Base-by-base conservation (phyloP, 2,329 filamentous ascomycete genomes). In the Neurospora sp. region DNA sequence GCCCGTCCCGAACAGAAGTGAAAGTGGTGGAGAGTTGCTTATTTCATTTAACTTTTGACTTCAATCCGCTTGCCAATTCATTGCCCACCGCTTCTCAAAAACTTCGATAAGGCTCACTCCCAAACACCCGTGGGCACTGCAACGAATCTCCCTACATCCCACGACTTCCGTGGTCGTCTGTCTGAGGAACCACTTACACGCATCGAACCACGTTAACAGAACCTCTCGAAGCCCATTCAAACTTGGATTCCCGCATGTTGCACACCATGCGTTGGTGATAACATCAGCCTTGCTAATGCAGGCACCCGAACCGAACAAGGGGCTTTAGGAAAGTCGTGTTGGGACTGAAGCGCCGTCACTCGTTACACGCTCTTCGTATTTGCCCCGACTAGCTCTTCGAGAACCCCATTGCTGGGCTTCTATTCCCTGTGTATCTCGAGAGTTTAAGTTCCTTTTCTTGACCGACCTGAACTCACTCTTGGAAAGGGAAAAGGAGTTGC, bases 291-390 rank as follows among this genome's bases (percentile, higher is more conserved):
- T 74, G 71, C 65, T 8, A 23, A 70, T 72, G 73, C 71, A 72
- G 70, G 38, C 69, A 72, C 38, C 73, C 74, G 71, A 62, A 17
- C 28, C 52, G 52, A 66, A 43, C 65, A 19, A 66, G 52, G 67
- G 66, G 69, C 68, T 66, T 46, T 68, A 38, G 41, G 57, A 71
- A 65, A 73, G 66, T 39, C 38, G 28, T 68, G 46, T 70, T 68
- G 43, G 40, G 28, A 19, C 12, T 43, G 46, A 70, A 66, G 52
- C 68, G 43, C 66, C 66, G 72, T 75, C 71, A 71, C 69, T 70
- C 72, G 74, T 74, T 74, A 72, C 74, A 75, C 73, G n/a, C 69
- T 17, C 38, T 69, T 74, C 71, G 73, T 74, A 73, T 74, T 52
- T 28, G 52, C 67, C 62, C 52, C 52, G 52, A 62, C 52, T 62